Percentiles rank a stretch among this genome's conserved stretches.
Evolutionary conservation across 2,329 filamentous ascomycete genomes (phyloP).

Genomic region (Teratosphaeria gauchensis): DNA sequence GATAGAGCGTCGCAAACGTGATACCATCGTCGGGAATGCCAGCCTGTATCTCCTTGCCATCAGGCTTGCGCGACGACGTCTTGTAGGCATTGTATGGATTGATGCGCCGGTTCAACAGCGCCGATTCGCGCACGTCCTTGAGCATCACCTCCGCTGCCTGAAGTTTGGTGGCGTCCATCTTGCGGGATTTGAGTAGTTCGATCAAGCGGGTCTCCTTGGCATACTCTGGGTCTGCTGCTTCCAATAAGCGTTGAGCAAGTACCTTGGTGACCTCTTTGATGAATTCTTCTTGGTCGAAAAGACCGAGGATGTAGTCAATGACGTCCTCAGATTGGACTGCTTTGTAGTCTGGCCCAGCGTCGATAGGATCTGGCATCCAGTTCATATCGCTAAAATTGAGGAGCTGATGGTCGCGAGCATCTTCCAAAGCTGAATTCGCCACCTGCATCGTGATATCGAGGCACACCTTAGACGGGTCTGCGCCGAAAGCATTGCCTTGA

Average conservation of each 20-base stretch:
- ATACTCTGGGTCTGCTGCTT: conserved; percentile 54
- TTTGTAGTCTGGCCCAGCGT: conserved; percentile 83
- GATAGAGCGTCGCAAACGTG: conserved; percentile 22
- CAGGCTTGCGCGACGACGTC: conserved; percentile 13
- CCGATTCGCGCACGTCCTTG: conserved; percentile 78
- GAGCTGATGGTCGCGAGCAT: conserved; percentile 43
- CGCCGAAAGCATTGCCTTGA: conserved; percentile 27
- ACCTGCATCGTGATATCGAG: conserved; percentile 60
- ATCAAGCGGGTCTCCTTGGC: conserved; percentile 75
- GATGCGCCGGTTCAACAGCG: conserved; percentile 44
- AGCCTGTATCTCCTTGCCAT: conserved; percentile 22
- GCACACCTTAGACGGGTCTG: conserved; percentile 42
- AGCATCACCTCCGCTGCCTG: conserved; percentile 98
- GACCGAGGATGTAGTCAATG: conserved; percentile 77
- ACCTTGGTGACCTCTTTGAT: conserved; percentile 89
- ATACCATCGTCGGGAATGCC: conserved; percentile 29
- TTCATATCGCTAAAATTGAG: conserved; percentile 86
- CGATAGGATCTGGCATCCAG: conserved; percentile 87
- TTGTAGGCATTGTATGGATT: conserved; percentile 19
- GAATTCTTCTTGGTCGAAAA: conserved; percentile 86
- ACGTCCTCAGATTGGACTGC: conserved; percentile 83
- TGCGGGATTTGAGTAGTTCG: conserved; percentile 71
- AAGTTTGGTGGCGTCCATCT: conserved; percentile 70
- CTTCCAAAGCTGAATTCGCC: conserved; percentile 48
- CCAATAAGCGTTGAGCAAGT: conserved; percentile 69